Conservation (phyloP, 768 basidiomycete genomes). For the Hirschioporus abietinus region DNA sequence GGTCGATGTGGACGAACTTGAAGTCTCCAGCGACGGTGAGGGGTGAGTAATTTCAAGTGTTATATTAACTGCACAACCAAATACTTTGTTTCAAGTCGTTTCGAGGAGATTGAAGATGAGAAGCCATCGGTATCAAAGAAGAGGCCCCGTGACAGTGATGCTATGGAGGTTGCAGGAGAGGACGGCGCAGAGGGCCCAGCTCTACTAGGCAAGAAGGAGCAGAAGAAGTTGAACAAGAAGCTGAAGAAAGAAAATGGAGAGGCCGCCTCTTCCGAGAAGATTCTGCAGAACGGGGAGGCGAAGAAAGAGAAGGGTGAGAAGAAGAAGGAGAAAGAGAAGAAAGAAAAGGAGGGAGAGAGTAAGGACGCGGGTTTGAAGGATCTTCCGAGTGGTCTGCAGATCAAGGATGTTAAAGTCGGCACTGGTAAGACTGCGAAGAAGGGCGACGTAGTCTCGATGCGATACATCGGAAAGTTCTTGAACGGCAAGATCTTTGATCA, state of each 20-base stretch:
- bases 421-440: constrained; percentile 83
- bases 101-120: constrained; percentile 62
- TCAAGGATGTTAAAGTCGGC: constrained; percentile 73
- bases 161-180: constrained; percentile 32
- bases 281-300: constrained; percentile 14
- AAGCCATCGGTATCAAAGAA: constrained; percentile 48
- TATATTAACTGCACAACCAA: constrained; percentile 10
- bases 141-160: constrained; percentile 65
- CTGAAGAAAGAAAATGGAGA: constrained; percentile 56
- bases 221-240: constrained; percentile 72
- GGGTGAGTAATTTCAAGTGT: constrained; percentile 37
- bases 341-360: constrained; percentile 26
- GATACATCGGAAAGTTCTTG: constrained; percentile 88
- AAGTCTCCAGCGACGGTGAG: constrained; percentile 42
- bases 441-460: constrained; percentile 77
- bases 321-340: constrained; percentile 30
- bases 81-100: constrained; percentile 41
- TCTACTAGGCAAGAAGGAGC: constrained; percentile 36
- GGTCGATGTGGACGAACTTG: constrained; percentile 55
- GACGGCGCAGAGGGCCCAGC: constrained; percentile 33
- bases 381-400: constrained; percentile 67
- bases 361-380: constrained; percentile 34
- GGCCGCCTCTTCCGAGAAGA: constrained; percentile 27
- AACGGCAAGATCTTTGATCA: constrained; percentile 75
- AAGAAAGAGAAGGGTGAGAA: constrained; percentile 25